phyloP scores from a whole-genome alignment of 305 asterid species.

The Fraxinus platypoda region DNA sequence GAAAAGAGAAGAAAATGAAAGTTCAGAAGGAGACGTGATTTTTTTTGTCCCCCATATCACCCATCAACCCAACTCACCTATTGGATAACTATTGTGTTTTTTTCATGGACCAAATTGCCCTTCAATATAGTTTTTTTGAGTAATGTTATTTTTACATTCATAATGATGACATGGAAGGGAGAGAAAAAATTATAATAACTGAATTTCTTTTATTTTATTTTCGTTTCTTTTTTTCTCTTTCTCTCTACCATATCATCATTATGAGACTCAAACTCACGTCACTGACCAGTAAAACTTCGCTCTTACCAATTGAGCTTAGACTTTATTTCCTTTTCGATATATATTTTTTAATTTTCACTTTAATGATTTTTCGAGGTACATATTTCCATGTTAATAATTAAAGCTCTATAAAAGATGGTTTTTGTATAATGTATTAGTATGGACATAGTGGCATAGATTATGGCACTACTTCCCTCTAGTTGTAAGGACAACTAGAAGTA shows the following conservation, averaged over 20 bases:
- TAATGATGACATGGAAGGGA: too few relatives aligned
- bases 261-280: background rate
- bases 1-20: slow-evolving; percentile 26
- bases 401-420: background rate
- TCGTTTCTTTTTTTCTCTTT: too few relatives aligned
- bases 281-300: too few relatives aligned
- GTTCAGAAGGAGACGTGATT: slow-evolving; percentile 23
- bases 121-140: background rate
- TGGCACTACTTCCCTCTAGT: background rate
- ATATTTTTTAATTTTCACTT: background rate
- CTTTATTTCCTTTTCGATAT: background rate
- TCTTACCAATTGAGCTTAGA: background rate
- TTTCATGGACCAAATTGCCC: slow-evolving; percentile 28
- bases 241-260: too few relatives aligned
- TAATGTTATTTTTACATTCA: too few relatives aligned
- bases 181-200: too few relatives aligned
- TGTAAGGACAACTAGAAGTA: background rate
- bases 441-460: background rate
- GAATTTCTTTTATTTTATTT: too few relatives aligned
- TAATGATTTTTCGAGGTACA: background rate
- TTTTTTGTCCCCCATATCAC: slow-evolving; percentile 31
- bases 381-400: background rate
- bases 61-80: slow-evolving; percentile 13
- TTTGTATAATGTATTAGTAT: background rate
- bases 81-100: background rate